Evolutionary conservation across 768 basidiomycete genomes (phyloP).

Genomic region (Flagelloscypha sp.): DNA sequence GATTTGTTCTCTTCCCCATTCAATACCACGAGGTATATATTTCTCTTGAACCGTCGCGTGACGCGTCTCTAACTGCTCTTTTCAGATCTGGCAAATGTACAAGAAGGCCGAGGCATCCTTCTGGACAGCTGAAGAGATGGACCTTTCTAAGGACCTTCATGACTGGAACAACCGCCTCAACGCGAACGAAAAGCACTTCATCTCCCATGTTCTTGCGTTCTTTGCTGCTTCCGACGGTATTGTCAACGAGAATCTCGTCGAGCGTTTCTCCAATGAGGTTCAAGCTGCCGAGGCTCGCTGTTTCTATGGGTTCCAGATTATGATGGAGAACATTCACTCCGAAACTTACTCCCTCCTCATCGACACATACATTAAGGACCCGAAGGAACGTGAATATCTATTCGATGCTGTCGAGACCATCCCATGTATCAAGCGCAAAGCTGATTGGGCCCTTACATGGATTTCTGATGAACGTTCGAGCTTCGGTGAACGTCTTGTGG

Average conservation of each 20-base stretch:
- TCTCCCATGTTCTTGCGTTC: constrained; percentile 73
- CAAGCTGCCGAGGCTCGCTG: constrained; percentile 72
- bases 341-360: constrained; percentile 78
- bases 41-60: too few species aligned
- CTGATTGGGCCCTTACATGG: constrained; percentile 72
- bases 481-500: constrained; percentile 67
- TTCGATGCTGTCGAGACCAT: constrained; percentile 74
- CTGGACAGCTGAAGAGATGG: constrained; percentile 71
- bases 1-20: constrained; percentile 71
- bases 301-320: constrained; percentile 83
- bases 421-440: constrained; percentile 64
- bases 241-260: constrained; percentile 74
- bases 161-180: constrained; percentile 68
- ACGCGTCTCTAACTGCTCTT: constrained; percentile 5
- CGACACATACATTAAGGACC: constrained; percentile 69
- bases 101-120: constrained; percentile 72
- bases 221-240: constrained; percentile 78
- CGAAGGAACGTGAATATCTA: constrained; percentile 49
- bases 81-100: constrained; percentile 75
- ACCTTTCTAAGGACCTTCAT: constrained; percentile 59
- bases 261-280: constrained; percentile 70
- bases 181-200: constrained; percentile 61
- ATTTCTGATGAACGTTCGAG: constrained; percentile 54
- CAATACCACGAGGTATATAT: constrained; percentile 54
- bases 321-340: constrained; percentile 83